Evolutionary conservation across 1,139 yeast species (phyloP), one percentile per base, ranked within the genome.

Genomic region (Geotrichum klebahnii): DNA sequence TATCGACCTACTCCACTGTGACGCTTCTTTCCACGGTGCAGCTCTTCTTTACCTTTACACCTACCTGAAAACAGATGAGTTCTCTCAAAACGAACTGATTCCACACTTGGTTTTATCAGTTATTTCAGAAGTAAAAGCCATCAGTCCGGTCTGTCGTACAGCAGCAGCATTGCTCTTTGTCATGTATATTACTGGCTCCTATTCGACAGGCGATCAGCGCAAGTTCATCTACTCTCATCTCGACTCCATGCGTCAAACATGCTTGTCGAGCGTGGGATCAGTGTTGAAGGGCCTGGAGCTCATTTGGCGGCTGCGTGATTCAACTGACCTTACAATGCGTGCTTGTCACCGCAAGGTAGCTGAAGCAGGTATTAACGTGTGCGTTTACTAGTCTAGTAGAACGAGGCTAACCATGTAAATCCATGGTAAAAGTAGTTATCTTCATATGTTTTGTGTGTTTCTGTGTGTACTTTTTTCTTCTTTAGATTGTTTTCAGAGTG

Each of bases 91-190:
- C 3, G 29, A 37, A 29, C 52, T 49, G 23, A 44, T 49, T 12
- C 46, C 49, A 9, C 42, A 44, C 20, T 23, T 49, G 5, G 49
- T 49, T 14, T 10, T 20, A 12, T 33, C 53, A 10, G 39, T 51
- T 29, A 32, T 51, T 14, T 17, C 44, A 12, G 45, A 51, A 26
- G 50, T 51, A 14, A 45, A 42, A 26, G 47, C 48, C 31, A 53
- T 53, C 24, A 26, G 34, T 5, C 54, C 54, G 12, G 48, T 39
- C 1, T 51, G 50, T 26, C 45, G 51, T 6, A 48, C 54, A 1
- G 50, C 55, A 5, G 53, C 51, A 3, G 55, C 54, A 9, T 22
- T 53, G 1, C 34, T 53, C 24, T 51, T 53, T 38, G 50, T 50
- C 31, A 41, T 53, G 36, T 53, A 48, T 46, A 48, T 51, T 22